Evolutionary conservation across 192 early-diverging fungal genomes (phyloP).

Genomic region (Diversispora eburnea): DNA sequence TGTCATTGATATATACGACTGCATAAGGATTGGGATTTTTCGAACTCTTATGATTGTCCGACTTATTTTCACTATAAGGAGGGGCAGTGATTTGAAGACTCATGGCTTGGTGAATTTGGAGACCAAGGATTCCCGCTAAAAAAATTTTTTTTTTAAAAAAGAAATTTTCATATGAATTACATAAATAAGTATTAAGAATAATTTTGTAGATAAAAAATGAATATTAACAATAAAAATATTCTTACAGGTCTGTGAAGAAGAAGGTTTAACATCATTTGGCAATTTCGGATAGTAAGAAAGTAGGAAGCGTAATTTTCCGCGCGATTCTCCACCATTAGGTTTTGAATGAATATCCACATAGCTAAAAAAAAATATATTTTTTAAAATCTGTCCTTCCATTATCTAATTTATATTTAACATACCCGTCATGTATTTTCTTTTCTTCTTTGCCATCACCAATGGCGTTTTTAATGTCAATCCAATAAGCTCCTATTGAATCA

Average conservation of each 20-base stretch:
- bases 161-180: not conserved
- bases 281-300: constrained; percentile 21
- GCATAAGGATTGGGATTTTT: constrained; percentile 21
- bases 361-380: constrained; percentile 12
- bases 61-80: not conserved
- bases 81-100: constrained; percentile 17
- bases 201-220: not conserved
- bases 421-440: constrained; percentile 9
- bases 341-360: not conserved
- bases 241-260: constrained; percentile 13
- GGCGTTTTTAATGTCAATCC: constrained; percentile 14
- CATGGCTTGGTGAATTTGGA: constrained; percentile 26
- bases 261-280: not conserved
- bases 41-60: not conserved
- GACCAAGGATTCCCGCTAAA: constrained; percentile 16
- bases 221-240: not conserved
- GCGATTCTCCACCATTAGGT: not conserved
- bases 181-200: not conserved
- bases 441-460: constrained; percentile 1
- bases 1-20: constrained; percentile 23
- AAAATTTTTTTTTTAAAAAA: not conserved
- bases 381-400: not conserved
- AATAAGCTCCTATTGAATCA: constrained; percentile 18
- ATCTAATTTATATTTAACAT: not conserved
- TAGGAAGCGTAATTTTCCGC: not conserved